Evolutionary conservation across 257 asterid species (phyloP).

Genomic region (Echium plantagineum): DNA sequence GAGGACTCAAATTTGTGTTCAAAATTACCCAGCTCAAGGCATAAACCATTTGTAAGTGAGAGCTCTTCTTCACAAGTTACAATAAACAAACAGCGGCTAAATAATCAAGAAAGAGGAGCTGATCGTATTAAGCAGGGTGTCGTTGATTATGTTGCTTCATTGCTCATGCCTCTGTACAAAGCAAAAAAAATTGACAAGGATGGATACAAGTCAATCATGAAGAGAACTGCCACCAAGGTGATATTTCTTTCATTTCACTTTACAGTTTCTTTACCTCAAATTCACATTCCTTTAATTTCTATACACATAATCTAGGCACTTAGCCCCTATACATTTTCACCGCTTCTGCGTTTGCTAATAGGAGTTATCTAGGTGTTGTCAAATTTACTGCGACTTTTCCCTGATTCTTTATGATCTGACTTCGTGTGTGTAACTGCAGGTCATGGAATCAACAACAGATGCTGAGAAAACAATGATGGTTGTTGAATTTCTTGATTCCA

Average conservation of each 20-base stretch:
- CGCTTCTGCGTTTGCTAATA: neutral
- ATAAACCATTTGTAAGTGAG: constrained; percentile 46
- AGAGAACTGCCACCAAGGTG: constrained; percentile 98
- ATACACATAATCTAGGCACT: neutral
- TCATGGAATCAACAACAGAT: constrained; percentile 82
- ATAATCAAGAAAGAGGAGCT: constrained; percentile 65
- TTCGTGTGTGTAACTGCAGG: constrained; percentile 40
- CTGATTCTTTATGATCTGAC: constrained; percentile 6
- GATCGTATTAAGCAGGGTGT: constrained; percentile 80
- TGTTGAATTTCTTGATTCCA: constrained; percentile 80
- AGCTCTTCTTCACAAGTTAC: constrained; percentile 74
- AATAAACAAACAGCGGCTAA: constrained; percentile 37
- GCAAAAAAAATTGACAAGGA: constrained; percentile 89
- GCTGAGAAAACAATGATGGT: constrained; percentile 84
- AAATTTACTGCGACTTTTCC: constrained; percentile 8
- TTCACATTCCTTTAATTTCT: neutral
- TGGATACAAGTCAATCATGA: constrained; percentile 88
- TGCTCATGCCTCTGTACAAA: constrained; percentile 96
- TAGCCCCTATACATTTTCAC: neutral
- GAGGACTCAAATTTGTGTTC: constrained; percentile 68
- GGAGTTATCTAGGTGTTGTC: neutral
- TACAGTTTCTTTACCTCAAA: neutral
- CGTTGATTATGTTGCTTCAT: constrained; percentile 85
- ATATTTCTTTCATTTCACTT: constrained; percentile 13
- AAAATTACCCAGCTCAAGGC: constrained; percentile 28